Base-by-base conservation (phyloP, 371 early-diverging fungal genomes). In the Zychaea mexicana region DNA sequence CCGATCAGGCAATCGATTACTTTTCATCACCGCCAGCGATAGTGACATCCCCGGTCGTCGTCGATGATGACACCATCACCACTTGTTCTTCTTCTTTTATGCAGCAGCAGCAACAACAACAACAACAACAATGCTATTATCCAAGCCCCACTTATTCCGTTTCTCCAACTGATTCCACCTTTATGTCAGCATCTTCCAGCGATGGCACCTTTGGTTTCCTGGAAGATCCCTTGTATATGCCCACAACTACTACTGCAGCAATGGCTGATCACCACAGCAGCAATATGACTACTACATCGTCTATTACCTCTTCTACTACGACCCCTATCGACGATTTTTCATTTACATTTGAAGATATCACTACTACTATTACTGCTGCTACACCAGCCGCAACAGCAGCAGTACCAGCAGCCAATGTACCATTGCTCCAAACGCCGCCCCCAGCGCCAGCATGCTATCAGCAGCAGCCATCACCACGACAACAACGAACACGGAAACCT, bases 1-100 rank as follows among this genome's bases (percentile, higher is more conserved):
- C 49, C n/a, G 26, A 49, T 49, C 49, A 49, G 49, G 49, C 49
- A 49, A 49, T 49, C 6, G 49, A 49, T 9, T 49, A 49, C 24
- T 49, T 49, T 49, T 24, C 49, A 49, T 3, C 49, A 49, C 15
- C 46, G 46, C 6, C 46, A 46, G 17, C 46, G 19, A 10, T 24
- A 13, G 49, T 10, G 22, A 49, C 49, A 9, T 49, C 49, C 10
- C 49, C 49, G 10, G 22, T 49, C n/a, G 22, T 22, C 24, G 49
- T 10, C 10, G 17, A 45, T 45, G n/a, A 49, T 24, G n/a, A 49
- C n/a, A 22, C 49, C 22, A 24, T n/a, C n/a, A n/a, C n/a, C n/a
- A n/a, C n/a, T n/a, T n/a, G n/a, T n/a, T n/a, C n/a, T n/a, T n/a
- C n/a, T n/a, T n/a, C 49, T 19, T 22, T 49, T 19, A 49, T 49